Evolutionary conservation across 1,284 basidiomycete genomes (phyloP), one percentile per base, ranked within the genome.

Genomic region (Cutaneotrichosporon spelunceum): DNA sequence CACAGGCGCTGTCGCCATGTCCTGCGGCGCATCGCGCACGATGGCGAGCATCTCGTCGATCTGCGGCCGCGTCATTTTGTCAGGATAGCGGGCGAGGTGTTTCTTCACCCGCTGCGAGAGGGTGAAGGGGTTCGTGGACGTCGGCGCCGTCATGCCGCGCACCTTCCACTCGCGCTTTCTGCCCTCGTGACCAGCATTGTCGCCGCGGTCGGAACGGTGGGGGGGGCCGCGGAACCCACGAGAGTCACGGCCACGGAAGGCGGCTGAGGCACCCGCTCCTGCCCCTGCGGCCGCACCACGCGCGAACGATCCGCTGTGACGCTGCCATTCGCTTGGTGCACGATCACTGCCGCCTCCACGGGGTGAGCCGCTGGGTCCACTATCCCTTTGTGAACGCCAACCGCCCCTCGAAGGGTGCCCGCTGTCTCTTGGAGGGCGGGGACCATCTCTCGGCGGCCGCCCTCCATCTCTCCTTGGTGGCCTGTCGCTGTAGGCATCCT

Each of bases 1-100:
- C 3, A 74, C 72, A 2, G 73, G 71, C 2, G 68, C 71, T 58
- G 75, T 78, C 19, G 75, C 68, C 36, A 64, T 60, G 24, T 60
- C n/a, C 27, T 53, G 63, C 0, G 70, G 68, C 10, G 69, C 64
- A 1, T 66, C 57, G 13, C 60, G 61, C 4, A 79, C 66, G 24
- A 77, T 66, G 19, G 56, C 53, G 13, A 71, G 45, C 9, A 70
- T 56, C 47, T 71, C 67, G 8, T 74, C 70, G 2, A 70, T 60
- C 27, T 72, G 47, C 47, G 47, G 47, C 26, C 47, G 26, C 14
- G 47, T 49, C 47, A 49, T 23, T 11, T 26, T 23, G 24, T 49
- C 47, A 4, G 47, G 47, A 8, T 49, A 24, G 6, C 47, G 26
- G 3, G 11, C 47, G 47, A 49, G 47, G 24, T 26, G 24, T 24